Conservation (phyloP, 2,329 filamentous ascomycete species). For the Penicillium psychrosexuale region DNA sequence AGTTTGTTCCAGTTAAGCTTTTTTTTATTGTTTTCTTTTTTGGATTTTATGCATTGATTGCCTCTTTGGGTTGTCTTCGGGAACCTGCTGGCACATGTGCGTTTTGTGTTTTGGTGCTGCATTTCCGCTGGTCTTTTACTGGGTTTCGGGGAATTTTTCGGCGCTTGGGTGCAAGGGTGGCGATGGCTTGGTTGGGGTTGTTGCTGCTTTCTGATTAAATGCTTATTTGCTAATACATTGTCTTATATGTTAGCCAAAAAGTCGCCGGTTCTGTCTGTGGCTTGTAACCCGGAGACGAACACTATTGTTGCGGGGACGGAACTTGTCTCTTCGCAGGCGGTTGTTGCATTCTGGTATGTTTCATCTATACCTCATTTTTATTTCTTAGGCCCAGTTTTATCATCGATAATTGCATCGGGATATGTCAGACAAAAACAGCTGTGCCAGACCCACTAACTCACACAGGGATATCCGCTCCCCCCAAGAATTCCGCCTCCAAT, state of each 20-base stretch:
- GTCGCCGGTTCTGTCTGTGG: slow-evolving; percentile 53
- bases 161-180: slow-evolving; percentile 11
- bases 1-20: slow-evolving; percentile 15
- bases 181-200: not conserved
- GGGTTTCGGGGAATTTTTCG: slow-evolving; percentile 17
- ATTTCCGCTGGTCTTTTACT: slow-evolving; percentile 4
- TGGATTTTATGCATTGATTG: slow-evolving; percentile 3
- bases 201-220: not conserved
- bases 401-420: not conserved
- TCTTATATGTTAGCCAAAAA: slow-evolving; percentile 41
- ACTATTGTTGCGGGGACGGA: slow-evolving; percentile 57
- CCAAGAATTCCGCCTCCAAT: slow-evolving; percentile 35
- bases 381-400: not conserved
- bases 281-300: slow-evolving; percentile 46
- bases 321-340: slow-evolving; percentile 44
- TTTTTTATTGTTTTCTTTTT: not conserved
- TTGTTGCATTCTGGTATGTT: slow-evolving; percentile 46
- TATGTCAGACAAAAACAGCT: not conserved
- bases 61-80: slow-evolving; percentile 2
- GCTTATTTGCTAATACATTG: slow-evolving; percentile 17
- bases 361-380: not conserved
- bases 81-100: slow-evolving; percentile 2
- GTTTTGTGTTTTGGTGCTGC: slow-evolving; percentile 3
- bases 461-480: slow-evolving; percentile 46
- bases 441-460: slow-evolving; percentile 23